Conservation (phyloP, 2,329 filamentous ascomycete species). For the Penicillium sp. region DNA sequence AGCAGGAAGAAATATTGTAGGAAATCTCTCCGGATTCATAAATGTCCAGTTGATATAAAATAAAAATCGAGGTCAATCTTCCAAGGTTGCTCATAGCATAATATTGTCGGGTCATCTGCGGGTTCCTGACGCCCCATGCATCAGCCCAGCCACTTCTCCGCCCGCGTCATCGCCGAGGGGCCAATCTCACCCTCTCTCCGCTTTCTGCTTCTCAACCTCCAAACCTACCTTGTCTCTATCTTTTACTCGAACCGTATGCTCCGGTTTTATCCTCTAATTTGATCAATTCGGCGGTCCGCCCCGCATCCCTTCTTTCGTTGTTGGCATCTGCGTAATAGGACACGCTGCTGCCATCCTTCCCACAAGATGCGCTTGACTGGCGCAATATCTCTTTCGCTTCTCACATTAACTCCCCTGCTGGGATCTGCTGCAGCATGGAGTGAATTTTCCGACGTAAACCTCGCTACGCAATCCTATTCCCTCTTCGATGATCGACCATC, state of each 20-base stretch:
- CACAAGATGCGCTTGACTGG: constrained; percentile 29
- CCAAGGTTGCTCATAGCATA: not conserved
- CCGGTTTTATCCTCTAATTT: not conserved
- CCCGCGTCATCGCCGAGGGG: constrained; percentile 32
- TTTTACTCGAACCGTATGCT: constrained; percentile 3
- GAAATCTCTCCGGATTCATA: not conserved
- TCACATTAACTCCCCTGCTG: constrained; percentile 26
- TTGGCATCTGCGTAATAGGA: constrained; percentile 1
- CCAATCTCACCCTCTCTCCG: constrained; percentile 19
- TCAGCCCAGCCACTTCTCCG: constrained; percentile 30
- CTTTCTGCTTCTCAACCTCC: constrained; percentile 10
- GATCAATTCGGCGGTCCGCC: constrained; percentile 5
- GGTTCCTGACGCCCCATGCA: constrained; percentile 19
- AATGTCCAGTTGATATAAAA: not conserved
- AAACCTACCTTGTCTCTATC: not conserved
- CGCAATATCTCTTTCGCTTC: constrained; percentile 23
- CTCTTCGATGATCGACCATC: constrained; percentile 68
- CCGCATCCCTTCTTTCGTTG: constrained; percentile 8
- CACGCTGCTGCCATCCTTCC: constrained; percentile 9
- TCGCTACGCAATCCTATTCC: constrained; percentile 65
- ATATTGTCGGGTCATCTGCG: not conserved
- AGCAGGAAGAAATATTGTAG: not conserved
- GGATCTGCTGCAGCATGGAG: constrained; percentile 24
- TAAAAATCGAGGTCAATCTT: not conserved
- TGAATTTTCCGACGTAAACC: constrained; percentile 60